phyloP scores from a whole-genome alignment of 129 eudicot species.

The Lactuca saligna region DNA sequence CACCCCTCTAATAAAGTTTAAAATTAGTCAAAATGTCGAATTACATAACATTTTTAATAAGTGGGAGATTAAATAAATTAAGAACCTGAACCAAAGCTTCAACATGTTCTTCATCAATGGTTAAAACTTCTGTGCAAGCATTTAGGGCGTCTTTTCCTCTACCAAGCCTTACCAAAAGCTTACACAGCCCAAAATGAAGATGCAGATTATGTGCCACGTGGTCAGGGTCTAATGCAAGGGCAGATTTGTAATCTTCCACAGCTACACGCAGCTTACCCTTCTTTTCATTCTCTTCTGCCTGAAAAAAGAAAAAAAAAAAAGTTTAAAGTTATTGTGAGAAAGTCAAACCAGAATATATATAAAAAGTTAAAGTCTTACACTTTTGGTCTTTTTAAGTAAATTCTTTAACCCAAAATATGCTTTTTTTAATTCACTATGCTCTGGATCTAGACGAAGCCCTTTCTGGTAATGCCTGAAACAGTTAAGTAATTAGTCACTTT shows the following conservation, averaged over 20 bases:
- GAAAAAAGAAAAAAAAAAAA: conserved; percentile 8
- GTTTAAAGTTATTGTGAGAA: neutral
- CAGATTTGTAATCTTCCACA: conserved; percentile 74
- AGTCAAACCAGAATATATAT: neutral
- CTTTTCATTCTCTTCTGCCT: conserved; percentile 88
- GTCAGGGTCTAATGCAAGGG: conserved; percentile 71
- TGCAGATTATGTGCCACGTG: conserved; percentile 76
- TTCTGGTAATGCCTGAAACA: conserved; percentile 83
- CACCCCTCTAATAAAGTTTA: conserved; percentile 68
- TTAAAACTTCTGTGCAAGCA: conserved; percentile 76
- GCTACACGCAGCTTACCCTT: conserved; percentile 86
- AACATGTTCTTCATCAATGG: conserved; percentile 74
- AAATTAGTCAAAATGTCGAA: neutral
- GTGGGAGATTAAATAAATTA: neutral
- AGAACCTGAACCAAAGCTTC: conserved; percentile 93
- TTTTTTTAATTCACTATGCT: conserved; percentile 88
- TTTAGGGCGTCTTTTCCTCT: conserved; percentile 92
- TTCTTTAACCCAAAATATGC: conserved; percentile 85
- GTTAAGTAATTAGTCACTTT: neutral
- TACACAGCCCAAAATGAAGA: conserved; percentile 88
- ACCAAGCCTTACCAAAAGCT: conserved; percentile 84
- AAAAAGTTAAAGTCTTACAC: conserved; percentile 37
- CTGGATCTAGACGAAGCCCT: conserved; percentile 96
- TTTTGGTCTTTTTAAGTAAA: conserved; percentile 78
- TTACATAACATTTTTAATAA: neutral